Evolutionary conservation across 345 rosid species (phyloP), one percentile per base, ranked within the genome.

Genomic region (Heritiera littoralis): DNA sequence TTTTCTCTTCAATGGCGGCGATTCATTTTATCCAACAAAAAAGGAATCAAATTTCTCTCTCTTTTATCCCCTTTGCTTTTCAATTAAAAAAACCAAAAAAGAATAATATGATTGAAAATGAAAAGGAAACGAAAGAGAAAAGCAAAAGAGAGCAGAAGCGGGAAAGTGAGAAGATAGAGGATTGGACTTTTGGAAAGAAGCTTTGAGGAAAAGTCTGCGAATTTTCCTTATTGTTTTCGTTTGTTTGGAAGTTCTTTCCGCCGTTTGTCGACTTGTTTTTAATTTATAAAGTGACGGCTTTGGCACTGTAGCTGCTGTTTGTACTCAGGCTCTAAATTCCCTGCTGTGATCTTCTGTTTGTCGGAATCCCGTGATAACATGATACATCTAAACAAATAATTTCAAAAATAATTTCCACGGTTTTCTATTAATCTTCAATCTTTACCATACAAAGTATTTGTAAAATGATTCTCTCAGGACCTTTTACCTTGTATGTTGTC

Each of bases 131-230:
- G 40, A 64, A 74, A 9, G 0, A 12, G 5, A 59, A n/a, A 54
- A 40, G 12, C 14, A 43, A 32, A 9, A 40, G 49, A 15, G 18
- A 35, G 67, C 11, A 23, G 72, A 55, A 74, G 77, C 72, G 66
- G 79, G 81, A 75, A 80, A 58, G 79, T 52, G 52, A 46, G 58
- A 52, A 9, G 41, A 38, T 28, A 5, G 38, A 54, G 18, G 40
- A 70, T 11, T 20, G 70, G 79, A 77, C 35, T 41, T 60, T 75
- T 35, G 43, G 60, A 45, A 46, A 74, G 88, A 86, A 86, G 82
- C 61, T 86, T 83, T 85, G 45, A 6, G 80, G 86, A 83, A 86
- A 77, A 51, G 73, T 48, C 83, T 78, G 74, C 66, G 88, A 86
- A 79, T 77, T 83, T 86, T 86, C 88, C 77, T 77, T 48, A 5